Conservation (phyloP, 2,329 filamentous ascomycete genomes). For the Cucurbitaria berberidis region DNA sequence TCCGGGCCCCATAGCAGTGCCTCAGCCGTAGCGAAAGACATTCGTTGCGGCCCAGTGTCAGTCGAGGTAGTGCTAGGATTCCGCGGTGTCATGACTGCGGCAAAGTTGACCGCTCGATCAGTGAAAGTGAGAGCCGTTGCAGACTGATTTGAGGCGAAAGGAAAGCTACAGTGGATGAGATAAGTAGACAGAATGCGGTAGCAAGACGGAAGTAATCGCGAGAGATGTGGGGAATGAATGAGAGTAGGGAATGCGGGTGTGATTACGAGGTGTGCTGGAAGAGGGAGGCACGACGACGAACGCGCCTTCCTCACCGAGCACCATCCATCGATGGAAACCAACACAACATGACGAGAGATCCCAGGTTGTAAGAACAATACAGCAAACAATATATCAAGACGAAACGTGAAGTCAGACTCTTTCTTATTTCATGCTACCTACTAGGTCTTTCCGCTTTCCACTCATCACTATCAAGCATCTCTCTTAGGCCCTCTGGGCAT, state of each 20-base stretch:
- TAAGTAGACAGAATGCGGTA: neutral
- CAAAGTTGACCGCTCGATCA: neutral
- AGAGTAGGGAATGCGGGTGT: neutral
- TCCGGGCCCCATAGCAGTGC: slow-evolving; percentile 51
- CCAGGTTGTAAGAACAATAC: neutral
- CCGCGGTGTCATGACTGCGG: slow-evolving; percentile 7
- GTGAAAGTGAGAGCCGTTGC: neutral
- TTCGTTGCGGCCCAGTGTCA: slow-evolving; percentile 11
- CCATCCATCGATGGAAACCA: too few species aligned
- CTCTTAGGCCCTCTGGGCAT: slow-evolving; percentile 47
- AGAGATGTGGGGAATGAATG: neutral
- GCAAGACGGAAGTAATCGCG: neutral
- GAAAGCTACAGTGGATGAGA: neutral
- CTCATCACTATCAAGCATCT: slow-evolving; percentile 24
- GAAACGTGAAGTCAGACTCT: slow-evolving; percentile 22
- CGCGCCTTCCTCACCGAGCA: slow-evolving; percentile 15
- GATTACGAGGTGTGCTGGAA: neutral
- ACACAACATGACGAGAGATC: neutral
- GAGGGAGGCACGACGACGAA: slow-evolving; percentile 14
- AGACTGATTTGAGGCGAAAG: neutral
- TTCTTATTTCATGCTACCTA: slow-evolving; percentile 41
- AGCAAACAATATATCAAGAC: neutral
- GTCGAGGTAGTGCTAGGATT: slow-evolving; percentile 14
- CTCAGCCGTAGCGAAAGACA: slow-evolving; percentile 28
- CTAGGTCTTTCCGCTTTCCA: slow-evolving; percentile 2